Evolutionary conservation across 2,329 filamentous ascomycete species (phyloP).

Genomic region (Colletotrichum sp.): DNA sequence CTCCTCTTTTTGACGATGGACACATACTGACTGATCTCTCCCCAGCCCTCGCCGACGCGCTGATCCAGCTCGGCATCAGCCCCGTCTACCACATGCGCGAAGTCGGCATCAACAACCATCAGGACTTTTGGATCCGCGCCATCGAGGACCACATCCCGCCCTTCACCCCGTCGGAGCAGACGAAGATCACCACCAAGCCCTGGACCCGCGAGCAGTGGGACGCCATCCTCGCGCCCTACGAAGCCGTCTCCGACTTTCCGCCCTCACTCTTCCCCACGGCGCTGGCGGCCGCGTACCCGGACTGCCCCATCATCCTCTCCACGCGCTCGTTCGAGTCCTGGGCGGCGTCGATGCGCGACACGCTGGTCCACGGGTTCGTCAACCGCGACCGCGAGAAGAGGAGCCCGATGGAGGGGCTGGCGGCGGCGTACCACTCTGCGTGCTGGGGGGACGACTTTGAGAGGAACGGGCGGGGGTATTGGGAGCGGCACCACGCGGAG

Average conservation of each 20-base stretch:
- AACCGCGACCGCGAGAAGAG: conserved; percentile 14
- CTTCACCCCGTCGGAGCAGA: background rate
- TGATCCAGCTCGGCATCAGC: conserved; percentile 30
- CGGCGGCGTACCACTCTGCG: conserved; percentile 28
- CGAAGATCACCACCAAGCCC: background rate
- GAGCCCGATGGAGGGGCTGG: conserved; percentile 28
- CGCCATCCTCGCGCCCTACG: conserved; percentile 34
- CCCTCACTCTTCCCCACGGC: conserved; percentile 55
- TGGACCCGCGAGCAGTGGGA: conserved; percentile 37
- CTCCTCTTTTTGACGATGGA: background rate
- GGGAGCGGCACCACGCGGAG: conserved; percentile 28
- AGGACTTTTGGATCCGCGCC: conserved; percentile 37
- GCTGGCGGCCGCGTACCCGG: conserved; percentile 65
- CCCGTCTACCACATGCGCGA: conserved; percentile 40
- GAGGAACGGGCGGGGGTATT: conserved; percentile 24
- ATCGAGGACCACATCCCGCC: conserved; percentile 35
- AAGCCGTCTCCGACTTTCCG: conserved; percentile 31
- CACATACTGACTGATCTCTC: background rate
- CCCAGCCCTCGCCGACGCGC: conserved; percentile 33
- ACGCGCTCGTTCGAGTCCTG: conserved; percentile 63
- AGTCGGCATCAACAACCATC: conserved; percentile 34
- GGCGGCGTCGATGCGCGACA: conserved; percentile 49
- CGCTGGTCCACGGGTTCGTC: conserved; percentile 27
- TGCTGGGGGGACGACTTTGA: conserved; percentile 34
- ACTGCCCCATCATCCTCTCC: conserved; percentile 66